phyloP scores from a whole-genome alignment of 2,329 filamentous ascomycete genomes.

The Didymella segeticola region DNA sequence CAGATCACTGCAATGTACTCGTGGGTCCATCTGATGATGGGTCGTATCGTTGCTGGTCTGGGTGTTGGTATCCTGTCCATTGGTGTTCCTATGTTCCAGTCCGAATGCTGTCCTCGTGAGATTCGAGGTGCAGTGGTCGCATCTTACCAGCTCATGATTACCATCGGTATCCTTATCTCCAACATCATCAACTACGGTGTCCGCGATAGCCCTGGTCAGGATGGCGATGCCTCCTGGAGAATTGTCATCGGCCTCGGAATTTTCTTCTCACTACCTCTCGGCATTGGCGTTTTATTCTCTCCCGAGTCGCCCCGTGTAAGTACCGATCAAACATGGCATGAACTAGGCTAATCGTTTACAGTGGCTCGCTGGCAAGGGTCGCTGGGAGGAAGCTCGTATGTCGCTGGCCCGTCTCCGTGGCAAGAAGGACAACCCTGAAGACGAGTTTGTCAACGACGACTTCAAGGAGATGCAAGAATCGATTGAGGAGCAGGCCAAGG shows the following conservation, averaged over 20 bases:
- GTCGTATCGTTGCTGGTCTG: conserved; percentile 52
- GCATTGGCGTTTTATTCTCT: conserved; percentile 39
- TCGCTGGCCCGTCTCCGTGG: conserved; percentile 62
- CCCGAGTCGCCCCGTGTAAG: no score
- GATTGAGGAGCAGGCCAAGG: conserved; percentile 36
- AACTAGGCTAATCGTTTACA: conserved; percentile 25
- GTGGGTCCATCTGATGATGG: conserved; percentile 59
- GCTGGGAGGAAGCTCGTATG: conserved; percentile 58
- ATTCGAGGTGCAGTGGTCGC: conserved; percentile 70
- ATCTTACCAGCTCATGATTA: conserved; percentile 56
- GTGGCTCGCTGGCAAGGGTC: conserved; percentile 57
- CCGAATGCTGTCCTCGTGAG: conserved; percentile 66
- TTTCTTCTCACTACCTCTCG: conserved; percentile 39
- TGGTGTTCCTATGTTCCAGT: conserved; percentile 71
- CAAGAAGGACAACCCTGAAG: conserved; percentile 55
- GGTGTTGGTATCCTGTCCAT: conserved; percentile 58
- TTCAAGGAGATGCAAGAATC: conserved; percentile 51
- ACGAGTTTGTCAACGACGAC: conserved; percentile 59
- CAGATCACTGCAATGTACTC: conserved; percentile 50
- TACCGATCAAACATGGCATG: no score
- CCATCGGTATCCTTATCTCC: conserved; percentile 49
- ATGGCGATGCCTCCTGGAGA: conserved; percentile 46
- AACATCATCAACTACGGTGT: conserved; percentile 52
- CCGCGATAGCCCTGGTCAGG: conserved; percentile 46
- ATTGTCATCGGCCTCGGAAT: conserved; percentile 46